Base-by-base conservation (phyloP, 2,329 filamentous ascomycete genomes). In the Aspergillus sp. region DNA sequence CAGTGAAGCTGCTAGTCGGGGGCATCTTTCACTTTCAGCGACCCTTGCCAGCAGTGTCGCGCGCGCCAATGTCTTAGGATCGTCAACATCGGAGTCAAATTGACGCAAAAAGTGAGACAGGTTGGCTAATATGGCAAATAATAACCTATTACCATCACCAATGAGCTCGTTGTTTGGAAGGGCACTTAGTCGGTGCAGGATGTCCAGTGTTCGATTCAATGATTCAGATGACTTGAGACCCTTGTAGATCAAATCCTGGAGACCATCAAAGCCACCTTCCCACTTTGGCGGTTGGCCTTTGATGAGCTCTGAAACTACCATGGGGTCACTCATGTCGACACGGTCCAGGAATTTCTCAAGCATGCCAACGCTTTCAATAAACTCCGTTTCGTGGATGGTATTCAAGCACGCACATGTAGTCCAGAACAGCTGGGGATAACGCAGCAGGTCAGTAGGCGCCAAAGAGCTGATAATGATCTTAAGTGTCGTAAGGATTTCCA, bases 401-500 rank as follows among this genome's bases (percentile, higher is more conserved):
- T 98, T 93, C 19, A 99, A 80, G 73, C 95, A 99, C 10, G 95
- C 95, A 70, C 93, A 97, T 0, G 91, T 97, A 0, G 94, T 96
- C 96, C 96, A 99, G 77, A 99, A 98, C 1, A 99, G 81, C 70
- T 98, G 94, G 1, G 95, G 95, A 66, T 97, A 97, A n/a, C 88
- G 87, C 51, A 96, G 78, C 2, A 99, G 82, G 72, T 93, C 90
- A 39, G 90, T 85, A 0, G 90, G 84, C 19, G 93, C 89, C 28
- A 98, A 80, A 58, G 94, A 95, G 66, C 88, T 85, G 59, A 99
- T 96, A 48, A 99, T 89, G 0, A 92, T 92, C 72, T 96, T 93
- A 55, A 99, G 77, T 0, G 96, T 99, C 0, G 93, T 97, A 56
- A 99, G 78, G 59, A 99, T 98, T 73, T 99, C 96, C 89, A 98